Base-by-base conservation (phyloP, 2,329 filamentous ascomycete species). In the Nemania abortiva region DNA sequence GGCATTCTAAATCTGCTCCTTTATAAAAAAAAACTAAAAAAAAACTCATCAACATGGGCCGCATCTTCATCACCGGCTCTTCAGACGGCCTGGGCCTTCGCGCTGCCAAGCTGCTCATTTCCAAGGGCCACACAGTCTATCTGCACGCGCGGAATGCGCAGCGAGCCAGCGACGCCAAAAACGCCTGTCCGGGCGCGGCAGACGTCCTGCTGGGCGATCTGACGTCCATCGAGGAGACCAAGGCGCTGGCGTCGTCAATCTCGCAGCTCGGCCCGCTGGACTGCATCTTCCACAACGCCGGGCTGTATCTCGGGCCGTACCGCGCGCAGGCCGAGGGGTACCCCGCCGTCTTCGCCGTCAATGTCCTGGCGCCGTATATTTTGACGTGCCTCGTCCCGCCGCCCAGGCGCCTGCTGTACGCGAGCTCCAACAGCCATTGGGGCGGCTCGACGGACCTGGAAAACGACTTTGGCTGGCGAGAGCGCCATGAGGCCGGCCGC, bases 311-410 rank as follows among this genome's bases (percentile, higher is more conserved):
- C n/a, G 70, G 70, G 0, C 64, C 50, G 83, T 83, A 64, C 78
- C 77, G 63, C 31, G 82, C 79, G 62, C 66, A 77, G 75, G 65
- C 83, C 39, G 74, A 77, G 20, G 76, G 77, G 1, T 74, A 87
- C 29, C 83, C 86, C 0, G 80, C 82, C 3, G 79, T 88, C 1
- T 86, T 88, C 52, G 82, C 85, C 0, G 86, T 89, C 47, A 89
- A 90, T 71, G 85, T 82, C 0, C 74, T 89, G 0, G 87, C 87
- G n/a, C 87, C 88, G 0, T 90, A 88, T 70, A 80, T 89, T 10
- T 80, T 90, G 4, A 86, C 86, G 0, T 83, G 81, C 50, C 75
- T 87, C 11, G 84, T 88, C 77, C 76, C 81, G 1, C 80, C 79
- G 9, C 83, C 73, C 6, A 74, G 82, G 66, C 77, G 86, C 6